phyloP scores from a whole-genome alignment of 345 rosid genomes.

The Anacardium occidentale region DNA sequence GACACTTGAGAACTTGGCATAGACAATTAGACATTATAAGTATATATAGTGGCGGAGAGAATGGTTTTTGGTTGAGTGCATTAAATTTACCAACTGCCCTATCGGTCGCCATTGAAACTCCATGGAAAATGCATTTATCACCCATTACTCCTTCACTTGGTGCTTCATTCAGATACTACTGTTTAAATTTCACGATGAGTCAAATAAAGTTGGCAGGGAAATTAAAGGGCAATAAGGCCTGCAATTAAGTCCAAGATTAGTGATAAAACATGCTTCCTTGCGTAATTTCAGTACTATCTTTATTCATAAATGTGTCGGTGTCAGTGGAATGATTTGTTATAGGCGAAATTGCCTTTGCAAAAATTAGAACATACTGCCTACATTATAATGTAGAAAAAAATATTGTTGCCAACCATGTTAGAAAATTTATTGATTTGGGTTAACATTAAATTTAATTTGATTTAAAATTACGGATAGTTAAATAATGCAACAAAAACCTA shows the following conservation, averaged over 20 bases:
- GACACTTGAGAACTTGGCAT: not conserved
- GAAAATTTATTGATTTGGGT: no score
- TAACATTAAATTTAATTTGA: no score
- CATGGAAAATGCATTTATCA: not conserved
- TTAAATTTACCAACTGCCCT: constrained; percentile 39
- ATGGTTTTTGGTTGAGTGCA: constrained; percentile 18
- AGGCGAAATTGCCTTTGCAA: not conserved
- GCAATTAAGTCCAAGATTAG: not conserved
- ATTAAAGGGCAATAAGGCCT: no score
- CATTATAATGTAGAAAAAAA: no score
- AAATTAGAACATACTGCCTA: no score
- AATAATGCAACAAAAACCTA: no score
- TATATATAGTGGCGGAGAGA: constrained; percentile 17
- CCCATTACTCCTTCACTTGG: not conserved
- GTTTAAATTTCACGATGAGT: not conserved
- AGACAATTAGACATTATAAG: not conserved
- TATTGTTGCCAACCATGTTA: no score
- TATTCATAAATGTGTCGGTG: not conserved
- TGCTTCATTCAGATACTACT: not conserved
- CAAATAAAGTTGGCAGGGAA: not conserved
- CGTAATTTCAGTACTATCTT: not conserved
- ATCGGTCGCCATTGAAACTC: not conserved
- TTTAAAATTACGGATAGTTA: no score
- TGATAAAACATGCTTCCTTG: not conserved
- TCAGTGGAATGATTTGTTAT: not conserved